Evolutionary conservation across 805 yeast species (phyloP), one percentile per base, ranked within the genome.

Genomic region (Spathaspora gorwiae): DNA sequence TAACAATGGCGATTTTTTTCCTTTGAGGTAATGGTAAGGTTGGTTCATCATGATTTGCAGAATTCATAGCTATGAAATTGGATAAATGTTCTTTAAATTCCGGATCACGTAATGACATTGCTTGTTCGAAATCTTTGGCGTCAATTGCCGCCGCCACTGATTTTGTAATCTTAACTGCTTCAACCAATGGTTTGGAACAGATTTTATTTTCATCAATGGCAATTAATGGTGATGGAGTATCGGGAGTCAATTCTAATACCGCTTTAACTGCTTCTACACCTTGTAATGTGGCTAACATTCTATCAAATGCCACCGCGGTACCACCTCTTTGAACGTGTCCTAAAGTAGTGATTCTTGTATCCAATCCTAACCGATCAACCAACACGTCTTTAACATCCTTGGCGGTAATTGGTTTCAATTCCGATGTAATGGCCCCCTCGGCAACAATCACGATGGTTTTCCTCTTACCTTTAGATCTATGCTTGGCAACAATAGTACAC

Each of bases 321-420:
- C 99, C 99, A 72, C 99, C 99, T 70, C 99, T 81, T 75, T 94
- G 99, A 44, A 94, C 97, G 65, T 94, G 99, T 45, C 99, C 99
- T 56, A 94, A 75, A 10, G 95, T 88, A 36, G 99, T 94, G 57
- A 92, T 84, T 65, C 98, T 82, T 5, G 98, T 92, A 64, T 94
- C 99, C 45, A 94, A 77, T 10, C 96, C 96, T 50, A 94, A 71
- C 14, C 48, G 49, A 45, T 83, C 83, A 39, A 87, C 87, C 47
- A 94, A 74, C 13, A 84, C 94, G 43, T 88, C 81, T 66, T 85
- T 84, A 47, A 94, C 98, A 51, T 81, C 81, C 31, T 81, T 81
- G 13, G 95, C 76, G 9, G 90, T 77, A 55, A 94, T 88, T 38
- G 94, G 95, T 47, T 81, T 75, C 62, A 92, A 76, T 48, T 87